These are phyloP conservation scores for Suillus fuscotomentosus DNA, from an alignment of 768 basidiomycete genomes.

Conservation along the genomic window DNA sequence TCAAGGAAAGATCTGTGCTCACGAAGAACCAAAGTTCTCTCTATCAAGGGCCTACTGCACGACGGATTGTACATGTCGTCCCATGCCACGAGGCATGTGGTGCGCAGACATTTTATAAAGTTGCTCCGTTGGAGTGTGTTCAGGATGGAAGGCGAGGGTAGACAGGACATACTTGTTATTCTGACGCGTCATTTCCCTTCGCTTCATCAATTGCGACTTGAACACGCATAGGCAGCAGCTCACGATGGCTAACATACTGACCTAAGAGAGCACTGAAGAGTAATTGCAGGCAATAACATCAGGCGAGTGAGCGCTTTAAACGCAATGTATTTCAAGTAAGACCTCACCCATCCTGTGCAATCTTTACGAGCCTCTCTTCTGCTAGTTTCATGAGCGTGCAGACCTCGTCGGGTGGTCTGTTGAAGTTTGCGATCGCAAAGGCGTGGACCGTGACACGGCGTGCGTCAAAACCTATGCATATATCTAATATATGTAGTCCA, in stretches of 20 bases:
- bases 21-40: slow-evolving; percentile 28
- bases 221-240: slow-evolving; percentile 73
- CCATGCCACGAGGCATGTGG: slow-evolving; percentile 92
- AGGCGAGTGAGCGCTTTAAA: background rate
- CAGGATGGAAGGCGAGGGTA: background rate
- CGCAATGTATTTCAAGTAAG: background rate
- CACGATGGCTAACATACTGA: slow-evolving; percentile 72
- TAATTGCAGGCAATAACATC: background rate
- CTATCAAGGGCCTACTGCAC: slow-evolving; percentile 33
- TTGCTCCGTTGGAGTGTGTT: slow-evolving; percentile 50
- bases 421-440: slow-evolving; percentile 97
- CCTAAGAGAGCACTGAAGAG: background rate
- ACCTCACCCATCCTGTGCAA: slow-evolving; percentile 80
- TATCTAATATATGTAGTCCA: slow-evolving; percentile 68
- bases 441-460: slow-evolving; percentile 91
- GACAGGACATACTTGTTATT: slow-evolving; percentile 57
- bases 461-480: slow-evolving; percentile 79
- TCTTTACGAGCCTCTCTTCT: slow-evolving; percentile 71
- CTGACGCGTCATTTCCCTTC: slow-evolving; percentile 68
- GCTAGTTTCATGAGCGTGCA: slow-evolving; percentile 85
- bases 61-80: slow-evolving; percentile 59
- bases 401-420: slow-evolving; percentile 82
- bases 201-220: slow-evolving; percentile 67
- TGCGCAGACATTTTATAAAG: slow-evolving; percentile 83
- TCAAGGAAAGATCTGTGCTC: background rate